Percentiles rank a stretch among this genome's conserved stretches.
phyloP scores from a whole-genome alignment of 345 rosid genomes.

The Acer negundo region DNA sequence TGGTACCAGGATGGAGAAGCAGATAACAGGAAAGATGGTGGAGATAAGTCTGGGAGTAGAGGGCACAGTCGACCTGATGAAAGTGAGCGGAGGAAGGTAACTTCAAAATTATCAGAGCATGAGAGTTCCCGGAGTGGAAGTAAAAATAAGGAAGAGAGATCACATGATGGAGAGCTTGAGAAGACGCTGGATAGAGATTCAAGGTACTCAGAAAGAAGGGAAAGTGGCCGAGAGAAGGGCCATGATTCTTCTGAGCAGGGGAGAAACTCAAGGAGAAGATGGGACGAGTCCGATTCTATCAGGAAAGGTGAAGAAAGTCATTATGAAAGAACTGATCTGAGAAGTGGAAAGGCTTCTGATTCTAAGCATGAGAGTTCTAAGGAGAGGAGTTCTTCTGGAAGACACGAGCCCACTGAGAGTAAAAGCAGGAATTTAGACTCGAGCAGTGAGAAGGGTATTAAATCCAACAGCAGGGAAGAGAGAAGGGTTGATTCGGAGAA shows the following conservation, averaged over 20 bases:
- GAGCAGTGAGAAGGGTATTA: slow-evolving; percentile 54
- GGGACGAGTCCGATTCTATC: slow-evolving; percentile 70
- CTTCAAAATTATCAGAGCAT: slow-evolving; percentile 54
- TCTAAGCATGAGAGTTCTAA: slow-evolving; percentile 51
- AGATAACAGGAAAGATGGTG: slow-evolving; percentile 59
- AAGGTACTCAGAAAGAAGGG: slow-evolving; percentile 65
- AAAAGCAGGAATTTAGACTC: slow-evolving; percentile 51
- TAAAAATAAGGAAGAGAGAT: slow-evolving; percentile 76
- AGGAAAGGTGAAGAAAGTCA: slow-evolving; percentile 56
- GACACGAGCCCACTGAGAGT: slow-evolving; percentile 59
- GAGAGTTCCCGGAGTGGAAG: slow-evolving; percentile 53
- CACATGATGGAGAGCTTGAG: slow-evolving; percentile 50
- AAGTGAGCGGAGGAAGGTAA: slow-evolving; percentile 59
- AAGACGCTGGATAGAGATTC: slow-evolving; percentile 60
- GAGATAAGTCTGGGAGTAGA: slow-evolving; percentile 57
- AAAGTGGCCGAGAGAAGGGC: slow-evolving; percentile 66
- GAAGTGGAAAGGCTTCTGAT: slow-evolving; percentile 67
- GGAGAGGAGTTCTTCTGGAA: slow-evolving; percentile 47
- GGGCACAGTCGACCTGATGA: slow-evolving; percentile 51
- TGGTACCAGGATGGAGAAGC: slow-evolving; percentile 93
- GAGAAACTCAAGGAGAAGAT: slow-evolving; percentile 75
- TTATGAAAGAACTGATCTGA: slow-evolving; percentile 51
- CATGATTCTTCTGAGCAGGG: slow-evolving; percentile 65
- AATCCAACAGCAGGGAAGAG: slow-evolving; percentile 68
- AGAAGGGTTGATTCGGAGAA: slow-evolving; percentile 53